These are phyloP conservation scores for Graphilbum fragrans DNA, from an alignment of 2,329 filamentous ascomycete genomes.

Conservation along the genomic window DNA sequence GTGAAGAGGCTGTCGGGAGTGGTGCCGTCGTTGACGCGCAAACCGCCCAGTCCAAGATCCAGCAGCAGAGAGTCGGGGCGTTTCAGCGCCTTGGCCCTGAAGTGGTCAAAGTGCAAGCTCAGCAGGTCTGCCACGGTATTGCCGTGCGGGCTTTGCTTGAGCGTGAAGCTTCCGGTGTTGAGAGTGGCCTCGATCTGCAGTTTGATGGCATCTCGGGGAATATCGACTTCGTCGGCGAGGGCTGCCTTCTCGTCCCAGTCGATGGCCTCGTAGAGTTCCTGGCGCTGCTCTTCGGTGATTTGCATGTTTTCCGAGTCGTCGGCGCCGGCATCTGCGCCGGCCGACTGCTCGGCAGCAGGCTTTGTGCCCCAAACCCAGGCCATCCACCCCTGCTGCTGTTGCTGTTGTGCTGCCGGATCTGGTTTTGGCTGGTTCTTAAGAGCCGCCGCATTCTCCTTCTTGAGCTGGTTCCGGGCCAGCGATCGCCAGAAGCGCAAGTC, in stretches of 20 bases:
- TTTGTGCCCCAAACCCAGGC: slow-evolving; percentile 87
- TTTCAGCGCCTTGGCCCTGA: slow-evolving; percentile 81
- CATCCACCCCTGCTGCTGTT: slow-evolving; percentile 74
- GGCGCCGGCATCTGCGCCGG: slow-evolving; percentile 29
- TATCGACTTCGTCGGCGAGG: slow-evolving; percentile 74
- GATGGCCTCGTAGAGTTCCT: slow-evolving; percentile 94
- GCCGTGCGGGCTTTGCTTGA: slow-evolving; percentile 76
- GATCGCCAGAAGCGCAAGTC: slow-evolving; percentile 97
- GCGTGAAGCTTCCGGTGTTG: slow-evolving; percentile 90
- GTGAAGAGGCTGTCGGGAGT: slow-evolving; percentile 84
- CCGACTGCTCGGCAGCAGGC: slow-evolving; percentile 20
- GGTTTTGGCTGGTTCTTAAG: slow-evolving; percentile 45
- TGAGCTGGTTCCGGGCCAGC: slow-evolving; percentile 81
- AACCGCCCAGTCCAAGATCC: slow-evolving; percentile 79
- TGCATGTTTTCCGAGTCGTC: slow-evolving; percentile 62
- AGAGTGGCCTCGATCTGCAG: slow-evolving; percentile 85
- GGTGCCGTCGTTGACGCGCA: slow-evolving; percentile 92
- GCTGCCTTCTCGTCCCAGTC: slow-evolving; percentile 97
- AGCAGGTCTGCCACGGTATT: slow-evolving; percentile 62
- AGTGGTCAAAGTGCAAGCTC: slow-evolving; percentile 86
- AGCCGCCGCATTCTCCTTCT: slow-evolving; percentile 88
- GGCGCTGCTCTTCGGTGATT: slow-evolving; percentile 90
- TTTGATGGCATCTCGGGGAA: slow-evolving; percentile 84
- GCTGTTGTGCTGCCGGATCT: slow-evolving; percentile 27
- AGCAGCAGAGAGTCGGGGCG: slow-evolving; percentile 83